phyloP scores from a whole-genome alignment of 371 early-diverging fungal genomes.

The Dichotomocladium elegans region DNA sequence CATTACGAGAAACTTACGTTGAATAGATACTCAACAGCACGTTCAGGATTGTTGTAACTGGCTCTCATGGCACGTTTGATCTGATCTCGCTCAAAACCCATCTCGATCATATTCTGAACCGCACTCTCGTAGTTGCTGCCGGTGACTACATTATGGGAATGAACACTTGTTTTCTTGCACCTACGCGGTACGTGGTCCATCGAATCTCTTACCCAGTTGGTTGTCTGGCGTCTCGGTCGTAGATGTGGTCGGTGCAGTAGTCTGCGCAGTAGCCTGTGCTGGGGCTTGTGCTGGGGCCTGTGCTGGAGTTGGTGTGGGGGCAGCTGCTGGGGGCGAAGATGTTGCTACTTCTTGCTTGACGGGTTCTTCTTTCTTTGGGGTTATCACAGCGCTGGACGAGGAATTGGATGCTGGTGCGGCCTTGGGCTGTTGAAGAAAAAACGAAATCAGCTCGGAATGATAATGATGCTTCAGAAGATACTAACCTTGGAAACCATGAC shows the following conservation, averaged over 20 bases:
- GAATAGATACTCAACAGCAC: conserved; percentile 95
- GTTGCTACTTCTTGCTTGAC: conserved; percentile 7
- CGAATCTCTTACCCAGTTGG: conserved; percentile 11
- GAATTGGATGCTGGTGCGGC: conserved; percentile 18
- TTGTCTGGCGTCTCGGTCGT: conserved; percentile 1
- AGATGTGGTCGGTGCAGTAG: background rate
- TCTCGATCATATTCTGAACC: conserved; percentile 85
- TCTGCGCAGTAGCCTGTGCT: background rate
- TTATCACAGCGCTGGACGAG: conserved; percentile 19
- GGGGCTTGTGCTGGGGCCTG: conserved; percentile 28
- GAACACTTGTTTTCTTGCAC: no score
- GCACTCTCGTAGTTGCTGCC: conserved; percentile 75
- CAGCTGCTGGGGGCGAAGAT: conserved; percentile 14
- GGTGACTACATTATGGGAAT: conserved; percentile 57
- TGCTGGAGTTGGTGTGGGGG: conserved; percentile 14
- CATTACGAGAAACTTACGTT: conserved; percentile 58
- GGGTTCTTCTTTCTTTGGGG: conserved; percentile 14
- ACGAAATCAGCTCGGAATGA: background rate
- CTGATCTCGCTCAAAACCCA: conserved; percentile 91
- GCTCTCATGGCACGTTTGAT: conserved; percentile 91
- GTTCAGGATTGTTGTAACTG: conserved; percentile 94
- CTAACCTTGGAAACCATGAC: conserved; percentile 90
- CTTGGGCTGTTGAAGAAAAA: conserved; percentile 55
- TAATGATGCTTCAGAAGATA: background rate
- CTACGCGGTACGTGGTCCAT: no score